Base-by-base conservation (phyloP, 1,284 basidiomycete genomes). In the Ganoderma meredithae region DNA sequence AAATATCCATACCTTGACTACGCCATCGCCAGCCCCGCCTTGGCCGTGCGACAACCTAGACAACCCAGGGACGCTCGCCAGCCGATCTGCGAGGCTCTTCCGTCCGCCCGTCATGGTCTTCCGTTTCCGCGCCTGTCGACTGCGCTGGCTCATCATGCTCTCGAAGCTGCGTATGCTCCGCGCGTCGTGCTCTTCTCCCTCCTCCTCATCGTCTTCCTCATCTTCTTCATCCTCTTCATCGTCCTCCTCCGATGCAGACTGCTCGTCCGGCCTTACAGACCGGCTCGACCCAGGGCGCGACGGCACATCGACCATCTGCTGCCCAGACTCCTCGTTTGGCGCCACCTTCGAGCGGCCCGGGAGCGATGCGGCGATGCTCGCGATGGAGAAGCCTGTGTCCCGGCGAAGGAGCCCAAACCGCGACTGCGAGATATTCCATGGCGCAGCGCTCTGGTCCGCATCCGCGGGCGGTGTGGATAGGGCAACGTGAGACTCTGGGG, bases 141-240 rank as follows among this genome's bases (percentile, higher is more conserved):
- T 83, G 64, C 82, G 80, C 22, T 81, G 79, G 75, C 84, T 89
- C 84, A 94, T 83, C 92, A 94, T 94, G 73, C 88, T 94, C 80
- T 92, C 92, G 74, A 95, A 95, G 76, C 91, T 95, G 72, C 86
- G 83, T 65, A 95, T 94, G 74, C 92, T 94, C 79, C 89, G 84
- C 58, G 86, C 75, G 76, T 92, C 88, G 63, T 84, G 81, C 27
- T 77, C 85, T 12, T 78, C 81, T 27, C 76, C 80, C 31, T 80
- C 81, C 39, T 79, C 81, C 3, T 80, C 80, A 13, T 81, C 77
- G 36, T 81, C 80, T 0, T 79, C 81, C 0, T 78, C 79, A 74
- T 79, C 77, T n/a, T 77, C 75, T 2, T 79, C 77, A 8, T 77
- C 75, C 2, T 76, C 76, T 17, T 77, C 77, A 13, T 69, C 73